A percentile compares a stretch with the other conserved stretches of the same genome.
Evolutionary conservation across 192 early-diverging fungal genomes (phyloP).

Genomic region (Entomortierella parvispora): DNA sequence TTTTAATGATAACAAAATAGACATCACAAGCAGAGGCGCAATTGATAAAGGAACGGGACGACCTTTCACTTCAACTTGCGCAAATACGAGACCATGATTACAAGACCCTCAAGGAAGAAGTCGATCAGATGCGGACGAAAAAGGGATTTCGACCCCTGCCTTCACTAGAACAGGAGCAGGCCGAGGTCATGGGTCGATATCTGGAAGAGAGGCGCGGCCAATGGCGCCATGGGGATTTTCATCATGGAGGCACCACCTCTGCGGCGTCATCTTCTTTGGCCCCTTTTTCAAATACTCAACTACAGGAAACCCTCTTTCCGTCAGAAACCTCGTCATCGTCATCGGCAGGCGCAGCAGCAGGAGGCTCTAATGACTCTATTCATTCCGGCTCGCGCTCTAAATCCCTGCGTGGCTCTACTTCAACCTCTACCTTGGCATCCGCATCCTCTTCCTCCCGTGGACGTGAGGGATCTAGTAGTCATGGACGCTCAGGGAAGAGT

Average conservation of each 20-base stretch:
- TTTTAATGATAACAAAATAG: too few species aligned
- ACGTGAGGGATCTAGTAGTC: not conserved
- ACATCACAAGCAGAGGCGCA: conserved; percentile 26
- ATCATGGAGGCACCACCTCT: not conserved
- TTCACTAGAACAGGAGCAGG: conserved; percentile 40
- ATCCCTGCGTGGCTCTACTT: not conserved
- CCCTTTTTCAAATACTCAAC: not conserved
- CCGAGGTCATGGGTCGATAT: conserved; percentile 37
- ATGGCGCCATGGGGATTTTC: conserved; percentile 29
- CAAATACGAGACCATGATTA: conserved; percentile 34
- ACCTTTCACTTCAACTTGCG: conserved; percentile 31
- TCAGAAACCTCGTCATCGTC: not conserved
- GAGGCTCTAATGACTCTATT: too few species aligned
- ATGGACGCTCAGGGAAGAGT: not conserved
- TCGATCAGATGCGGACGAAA: conserved; percentile 26
- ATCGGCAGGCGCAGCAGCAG: not conserved
- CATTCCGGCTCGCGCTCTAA: not conserved
- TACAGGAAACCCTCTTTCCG: not conserved
- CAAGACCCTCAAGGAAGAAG: conserved; percentile 40
- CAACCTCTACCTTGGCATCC: not conserved
- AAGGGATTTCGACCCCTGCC: conserved; percentile 32
- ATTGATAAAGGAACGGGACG: conserved; percentile 37
- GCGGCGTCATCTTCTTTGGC: not conserved
- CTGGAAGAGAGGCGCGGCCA: conserved; percentile 39
- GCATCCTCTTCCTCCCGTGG: not conserved